Conservation (phyloP, 768 basidiomycete genomes). For the Kwoniella botswanensis region DNA sequence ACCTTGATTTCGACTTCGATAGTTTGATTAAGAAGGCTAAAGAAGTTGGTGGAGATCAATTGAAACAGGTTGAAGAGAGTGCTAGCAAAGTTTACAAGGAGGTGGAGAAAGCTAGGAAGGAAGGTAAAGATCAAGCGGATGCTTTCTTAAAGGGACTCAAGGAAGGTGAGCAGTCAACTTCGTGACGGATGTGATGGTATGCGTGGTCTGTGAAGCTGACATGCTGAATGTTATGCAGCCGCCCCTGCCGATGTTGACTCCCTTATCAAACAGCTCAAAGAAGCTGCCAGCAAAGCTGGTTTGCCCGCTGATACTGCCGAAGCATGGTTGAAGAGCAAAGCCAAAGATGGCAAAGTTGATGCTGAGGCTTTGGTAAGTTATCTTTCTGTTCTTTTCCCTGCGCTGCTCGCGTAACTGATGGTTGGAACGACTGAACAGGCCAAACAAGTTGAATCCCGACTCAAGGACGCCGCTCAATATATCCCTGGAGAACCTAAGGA, state of each 20-base stretch:
- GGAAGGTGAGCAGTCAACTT: conserved; percentile 39
- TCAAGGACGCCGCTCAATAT: conserved; percentile 36
- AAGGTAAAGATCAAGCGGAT: conserved; percentile 52
- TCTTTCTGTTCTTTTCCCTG: too few species aligned
- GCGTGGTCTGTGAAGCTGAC: not conserved
- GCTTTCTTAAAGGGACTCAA: conserved; percentile 53
- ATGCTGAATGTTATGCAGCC: conserved; percentile 23
- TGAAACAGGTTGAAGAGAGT: conserved; percentile 51
- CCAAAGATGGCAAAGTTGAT: conserved; percentile 51
- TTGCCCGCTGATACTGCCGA: conserved; percentile 54
- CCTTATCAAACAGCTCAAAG: conserved; percentile 54
- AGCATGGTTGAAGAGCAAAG: conserved; percentile 50
- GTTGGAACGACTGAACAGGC: conserved; percentile 22
- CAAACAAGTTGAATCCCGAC: conserved; percentile 43
- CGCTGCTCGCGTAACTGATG: too few species aligned
- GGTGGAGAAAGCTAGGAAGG: conserved; percentile 53
- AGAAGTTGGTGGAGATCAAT: conserved; percentile 48
- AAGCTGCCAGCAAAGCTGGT: conserved; percentile 55
- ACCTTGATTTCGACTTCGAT: conserved; percentile 36
- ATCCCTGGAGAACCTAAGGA: conserved; percentile 51
- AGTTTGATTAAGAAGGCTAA: conserved; percentile 50
- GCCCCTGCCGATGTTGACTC: conserved; percentile 55
- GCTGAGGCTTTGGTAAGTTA: conserved; percentile 43
- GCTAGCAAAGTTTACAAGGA: conserved; percentile 52
- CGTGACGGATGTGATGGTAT: too few species aligned